Evolutionary conservation across 371 early-diverging fungal species (phyloP).

Genomic region (Lichtheimia corymbifera): DNA sequence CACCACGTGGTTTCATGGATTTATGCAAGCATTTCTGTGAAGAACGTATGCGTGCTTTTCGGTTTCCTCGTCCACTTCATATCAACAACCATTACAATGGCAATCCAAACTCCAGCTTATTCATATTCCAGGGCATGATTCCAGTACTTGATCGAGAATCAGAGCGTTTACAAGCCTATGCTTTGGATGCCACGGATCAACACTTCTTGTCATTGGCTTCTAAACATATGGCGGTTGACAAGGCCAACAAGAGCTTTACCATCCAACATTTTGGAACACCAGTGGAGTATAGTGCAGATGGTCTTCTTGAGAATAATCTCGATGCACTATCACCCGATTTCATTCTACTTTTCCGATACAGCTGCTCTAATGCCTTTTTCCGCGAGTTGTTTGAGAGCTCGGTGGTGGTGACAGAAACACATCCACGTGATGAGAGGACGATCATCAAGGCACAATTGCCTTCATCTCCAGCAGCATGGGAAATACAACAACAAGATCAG

Average conservation of each 20-base stretch:
- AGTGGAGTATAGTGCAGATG: slow-evolving; percentile 67
- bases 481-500: neutral
- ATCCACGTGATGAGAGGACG: slow-evolving; percentile 74
- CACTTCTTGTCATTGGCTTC: slow-evolving; percentile 29
- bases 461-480: neutral
- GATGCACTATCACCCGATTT: slow-evolving; percentile 82
- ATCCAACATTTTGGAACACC: slow-evolving; percentile 76
- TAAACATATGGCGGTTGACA: slow-evolving; percentile 9
- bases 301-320: slow-evolving; percentile 73
- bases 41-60: slow-evolving; percentile 75
- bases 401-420: slow-evolving; percentile 80
- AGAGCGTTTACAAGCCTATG: slow-evolving; percentile 34
- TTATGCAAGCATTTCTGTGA: slow-evolving; percentile 84
- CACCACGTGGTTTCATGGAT: slow-evolving; percentile 63
- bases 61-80: neutral
- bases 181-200: slow-evolving; percentile 45
- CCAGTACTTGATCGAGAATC: slow-evolving; percentile 36
- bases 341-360: slow-evolving; percentile 72
- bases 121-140: slow-evolving; percentile 13
- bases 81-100: neutral
- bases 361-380: slow-evolving; percentile 77
- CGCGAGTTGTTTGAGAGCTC: slow-evolving; percentile 79
- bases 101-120: slow-evolving; percentile 2
- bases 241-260: slow-evolving; percentile 49
- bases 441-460: slow-evolving; percentile 43